phyloP scores from a whole-genome alignment of 441 rosid species.

The Syzygium malaccense region DNA sequence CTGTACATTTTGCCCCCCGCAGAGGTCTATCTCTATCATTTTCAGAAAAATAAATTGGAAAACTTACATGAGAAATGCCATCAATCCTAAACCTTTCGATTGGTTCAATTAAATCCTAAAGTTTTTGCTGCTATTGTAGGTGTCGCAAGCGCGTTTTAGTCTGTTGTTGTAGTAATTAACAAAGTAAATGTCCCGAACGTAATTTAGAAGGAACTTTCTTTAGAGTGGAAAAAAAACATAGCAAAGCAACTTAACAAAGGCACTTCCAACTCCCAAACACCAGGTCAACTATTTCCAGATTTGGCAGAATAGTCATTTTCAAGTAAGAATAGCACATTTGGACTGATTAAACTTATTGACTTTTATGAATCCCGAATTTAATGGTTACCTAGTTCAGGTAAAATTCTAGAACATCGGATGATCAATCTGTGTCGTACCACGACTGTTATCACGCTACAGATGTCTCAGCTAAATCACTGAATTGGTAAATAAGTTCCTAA shows the following conservation, averaged over 20 bases:
- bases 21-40: not conserved
- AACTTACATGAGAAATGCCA: not conserved
- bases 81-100: not conserved
- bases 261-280: not conserved
- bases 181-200: not conserved
- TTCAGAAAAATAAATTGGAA: not conserved
- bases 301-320: not conserved
- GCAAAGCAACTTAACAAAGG: not conserved
- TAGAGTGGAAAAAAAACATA: not conserved
- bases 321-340: not conserved
- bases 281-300: not conserved
- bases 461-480: not conserved
- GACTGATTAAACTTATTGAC: not conserved
- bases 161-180: not conserved
- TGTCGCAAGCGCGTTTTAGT: no score
- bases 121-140: not conserved
- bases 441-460: not conserved
- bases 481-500: not conserved
- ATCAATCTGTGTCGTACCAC: not conserved
- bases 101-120: not conserved
- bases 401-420: not conserved
- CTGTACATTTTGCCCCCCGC: not conserved
- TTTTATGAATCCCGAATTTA: not conserved
- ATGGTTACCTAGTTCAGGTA: not conserved
- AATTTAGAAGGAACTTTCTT: not conserved